These are phyloP conservation scores for Mucor racemosus DNA, from an alignment of 371 early-diverging fungal genomes.

Conservation along the genomic window DNA sequence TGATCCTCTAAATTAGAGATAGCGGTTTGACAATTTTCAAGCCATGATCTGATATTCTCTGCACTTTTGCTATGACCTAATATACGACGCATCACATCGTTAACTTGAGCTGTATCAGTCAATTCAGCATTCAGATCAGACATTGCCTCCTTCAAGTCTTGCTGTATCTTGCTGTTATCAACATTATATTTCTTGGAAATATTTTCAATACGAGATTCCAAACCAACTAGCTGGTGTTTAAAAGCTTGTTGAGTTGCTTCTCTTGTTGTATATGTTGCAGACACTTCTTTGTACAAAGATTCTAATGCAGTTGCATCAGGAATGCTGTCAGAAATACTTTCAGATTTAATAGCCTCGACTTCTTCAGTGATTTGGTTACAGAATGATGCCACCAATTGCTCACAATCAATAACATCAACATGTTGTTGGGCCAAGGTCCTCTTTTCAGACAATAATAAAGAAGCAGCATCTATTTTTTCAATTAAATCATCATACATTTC, in stretches of 20 bases:
- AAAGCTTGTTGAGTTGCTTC: conserved; percentile 5
- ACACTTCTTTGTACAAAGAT: background rate
- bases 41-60: conserved; percentile 40
- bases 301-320: background rate
- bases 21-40: conserved; percentile 37
- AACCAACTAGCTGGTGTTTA: background rate
- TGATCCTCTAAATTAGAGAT: conserved; percentile 14
- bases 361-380: background rate
- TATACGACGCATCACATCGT: conserved; percentile 34
- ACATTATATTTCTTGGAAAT: background rate
- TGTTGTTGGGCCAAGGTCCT: conserved; percentile 5
- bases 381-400: background rate
- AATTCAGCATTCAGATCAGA: background rate
- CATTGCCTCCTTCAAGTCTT: background rate
- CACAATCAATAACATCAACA: conserved; percentile 5
- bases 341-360: background rate
- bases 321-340: background rate
- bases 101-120: background rate
- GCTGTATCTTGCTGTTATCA: background rate
- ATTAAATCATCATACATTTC: background rate
- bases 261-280: background rate
- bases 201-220: conserved; percentile 1
- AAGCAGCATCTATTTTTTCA: background rate
- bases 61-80: conserved; percentile 40
- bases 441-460: conserved; percentile 6